Evolutionary conservation across 257 asterid genomes (phyloP), one percentile per base, ranked within the genome.

Genomic region (Nicotiana undulata): DNA sequence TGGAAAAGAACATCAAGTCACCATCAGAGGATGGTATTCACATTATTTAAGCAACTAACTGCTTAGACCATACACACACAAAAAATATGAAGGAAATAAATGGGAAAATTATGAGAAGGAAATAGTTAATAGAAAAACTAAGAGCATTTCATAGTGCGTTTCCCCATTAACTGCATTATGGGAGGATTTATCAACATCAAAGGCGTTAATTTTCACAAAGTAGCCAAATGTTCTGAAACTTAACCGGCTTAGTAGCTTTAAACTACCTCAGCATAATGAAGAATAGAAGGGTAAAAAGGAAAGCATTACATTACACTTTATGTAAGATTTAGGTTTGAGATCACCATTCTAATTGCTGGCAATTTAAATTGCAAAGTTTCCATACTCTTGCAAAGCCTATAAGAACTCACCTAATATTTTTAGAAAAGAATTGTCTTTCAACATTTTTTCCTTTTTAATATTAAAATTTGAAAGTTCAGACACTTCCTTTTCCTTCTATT

Each of bases 1-100:
- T 37, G 60, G 77, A 74, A 61, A 75, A 16, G 61, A 82, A 29
- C 59, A 79, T 16, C 60, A 63, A 61, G 63, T 34, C 46, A 63
- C 28, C 28, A 44, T 4, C 16, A 31, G 44, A 13, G 24, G 22
- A 63, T 0, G 5, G 4, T 58, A 52, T 24, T 61, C 20, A 77
- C 9, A 37, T 77, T 18, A 40, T 56, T 13, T 13, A 32, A 77
- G 34, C 1, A 59, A 32, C 40, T 20, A 77, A 55, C 31, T 13
- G 72, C 53, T 61, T 60, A 8, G 26, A 22, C n/a, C 40, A 61
- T 75, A 79, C 18, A 34, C 8, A 49, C 63, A 78, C 0, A 59
- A 60, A 11, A 59, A 60, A 10, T 22, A 16, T 3, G 53, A 60
- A 34, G 46, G 44, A 78, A n/a, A 34, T 20, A 32, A 40, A 78